These are phyloP conservation scores for Tetrahymena borealis DNA, from an alignment of 73 alveolate species.

Conservation along the genomic window DNA sequence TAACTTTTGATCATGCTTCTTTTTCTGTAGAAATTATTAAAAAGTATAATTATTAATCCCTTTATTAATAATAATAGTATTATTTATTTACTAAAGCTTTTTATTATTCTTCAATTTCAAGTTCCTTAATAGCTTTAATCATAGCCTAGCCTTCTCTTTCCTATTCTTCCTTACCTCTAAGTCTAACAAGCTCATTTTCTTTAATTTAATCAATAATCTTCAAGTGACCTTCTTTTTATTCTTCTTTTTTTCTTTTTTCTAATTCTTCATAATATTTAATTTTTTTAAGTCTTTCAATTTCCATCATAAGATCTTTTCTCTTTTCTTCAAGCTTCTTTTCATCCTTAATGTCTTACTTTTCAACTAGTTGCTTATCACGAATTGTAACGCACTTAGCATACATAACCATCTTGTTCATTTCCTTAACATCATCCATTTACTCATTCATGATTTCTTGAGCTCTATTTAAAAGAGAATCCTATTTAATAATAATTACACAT, in stretches of 20 bases:
- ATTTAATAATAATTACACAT: background rate
- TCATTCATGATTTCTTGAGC: constrained; percentile 58
- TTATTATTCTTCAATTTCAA: constrained; percentile 65
- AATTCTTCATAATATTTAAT: constrained; percentile 61
- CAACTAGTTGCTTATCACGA: constrained; percentile 67
- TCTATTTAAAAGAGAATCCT: background rate
- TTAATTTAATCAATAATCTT: constrained; percentile 72
- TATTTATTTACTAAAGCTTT: constrained; percentile 8
- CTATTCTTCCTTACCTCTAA: constrained; percentile 66
- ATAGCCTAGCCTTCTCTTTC: constrained; percentile 73
- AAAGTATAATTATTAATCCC: background rate
- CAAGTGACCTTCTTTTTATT: constrained; percentile 54
- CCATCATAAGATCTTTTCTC: constrained; percentile 79
- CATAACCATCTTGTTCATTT: constrained; percentile 75
- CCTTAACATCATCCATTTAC: constrained; percentile 73
- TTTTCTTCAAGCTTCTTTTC: constrained; percentile 64
- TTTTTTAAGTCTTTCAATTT: constrained; percentile 73
- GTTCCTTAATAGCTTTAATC: constrained; percentile 56
- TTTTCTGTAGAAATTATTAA: background rate
- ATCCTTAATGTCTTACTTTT: constrained; percentile 60
- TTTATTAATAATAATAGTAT: background rate
- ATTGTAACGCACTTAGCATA: constrained; percentile 75
- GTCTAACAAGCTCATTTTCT: constrained; percentile 69
- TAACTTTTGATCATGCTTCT: constrained; percentile 48
- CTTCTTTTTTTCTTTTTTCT: constrained; percentile 49